Percentiles rank a stretch among this genome's conserved stretches.
Evolutionary conservation across 768 basidiomycete genomes (phyloP).

Genomic region (Lentinula boryana): DNA sequence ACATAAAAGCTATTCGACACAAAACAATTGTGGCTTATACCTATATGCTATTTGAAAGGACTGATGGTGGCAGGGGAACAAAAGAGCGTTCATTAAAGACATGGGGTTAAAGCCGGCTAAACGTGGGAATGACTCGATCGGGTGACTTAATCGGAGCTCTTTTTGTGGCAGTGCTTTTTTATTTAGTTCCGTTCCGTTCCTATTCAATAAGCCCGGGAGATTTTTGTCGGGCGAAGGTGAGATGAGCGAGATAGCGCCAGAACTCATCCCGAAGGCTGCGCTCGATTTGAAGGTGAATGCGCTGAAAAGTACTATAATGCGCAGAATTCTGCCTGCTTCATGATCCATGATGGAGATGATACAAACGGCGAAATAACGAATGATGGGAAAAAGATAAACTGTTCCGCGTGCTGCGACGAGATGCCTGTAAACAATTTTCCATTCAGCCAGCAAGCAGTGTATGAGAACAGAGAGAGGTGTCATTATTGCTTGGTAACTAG

Average conservation of each 20-base stretch:
- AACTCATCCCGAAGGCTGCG: too few relatives aligned
- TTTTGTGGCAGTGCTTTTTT: background rate
- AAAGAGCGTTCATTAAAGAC: background rate
- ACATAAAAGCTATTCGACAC: background rate
- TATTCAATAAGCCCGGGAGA: too few relatives aligned
- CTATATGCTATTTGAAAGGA: background rate
- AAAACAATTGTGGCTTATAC: background rate
- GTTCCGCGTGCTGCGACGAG: background rate
- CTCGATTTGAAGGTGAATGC: too few relatives aligned
- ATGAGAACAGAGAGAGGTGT: background rate
- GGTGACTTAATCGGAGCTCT: background rate
- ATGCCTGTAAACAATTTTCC: background rate
- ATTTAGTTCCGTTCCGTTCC: background rate
- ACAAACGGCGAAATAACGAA: background rate
- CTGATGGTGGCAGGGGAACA: background rate
- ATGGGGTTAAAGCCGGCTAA: background rate
- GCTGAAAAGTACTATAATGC: too few relatives aligned
- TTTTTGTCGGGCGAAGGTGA: too few relatives aligned
- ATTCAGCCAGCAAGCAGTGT: background rate
- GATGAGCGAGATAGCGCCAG: too few relatives aligned
- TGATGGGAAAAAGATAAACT: background rate
- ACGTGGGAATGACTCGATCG: background rate
- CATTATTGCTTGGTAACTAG: too few relatives aligned
- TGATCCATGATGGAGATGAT: background rate
- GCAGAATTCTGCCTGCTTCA: background rate